These are phyloP conservation scores for Chlorella sp. DNA, from an alignment of 139 green algal species.

Conservation along the genomic window DNA sequence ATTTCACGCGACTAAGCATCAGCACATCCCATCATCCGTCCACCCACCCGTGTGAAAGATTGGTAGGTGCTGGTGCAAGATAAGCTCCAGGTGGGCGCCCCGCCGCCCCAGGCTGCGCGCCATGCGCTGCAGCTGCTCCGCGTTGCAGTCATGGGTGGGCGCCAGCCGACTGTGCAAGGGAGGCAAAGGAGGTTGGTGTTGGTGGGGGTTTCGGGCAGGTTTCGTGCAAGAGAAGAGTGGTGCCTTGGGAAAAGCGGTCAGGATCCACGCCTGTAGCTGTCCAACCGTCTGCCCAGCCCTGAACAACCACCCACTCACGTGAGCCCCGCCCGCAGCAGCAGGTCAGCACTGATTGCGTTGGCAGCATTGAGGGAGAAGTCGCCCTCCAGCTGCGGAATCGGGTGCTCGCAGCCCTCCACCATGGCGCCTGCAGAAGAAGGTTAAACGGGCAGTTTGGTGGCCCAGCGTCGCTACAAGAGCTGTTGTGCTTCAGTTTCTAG, in stretches of 20 bases:
- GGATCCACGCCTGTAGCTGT: no score
- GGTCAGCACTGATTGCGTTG: conserved; percentile 69
- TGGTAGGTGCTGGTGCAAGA: conserved; percentile 86
- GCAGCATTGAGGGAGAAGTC: conserved; percentile 89
- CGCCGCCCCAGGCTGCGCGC: conserved; percentile 34
- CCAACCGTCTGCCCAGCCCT: not conserved
- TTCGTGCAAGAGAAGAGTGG: no score
- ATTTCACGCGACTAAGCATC: no score
- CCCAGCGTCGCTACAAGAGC: no score
- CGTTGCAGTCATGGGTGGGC: conserved; percentile 85
- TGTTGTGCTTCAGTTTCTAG: no score
- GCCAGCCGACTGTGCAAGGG: conserved; percentile 51
- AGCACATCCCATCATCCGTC: no score
- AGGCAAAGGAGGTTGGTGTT: not conserved
- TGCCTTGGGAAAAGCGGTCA: no score
- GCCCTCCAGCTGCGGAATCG: conserved; percentile 67
- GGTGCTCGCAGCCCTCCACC: conserved; percentile 9
- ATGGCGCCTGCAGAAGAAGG: conserved; percentile 9
- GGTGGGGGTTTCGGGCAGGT: no score
- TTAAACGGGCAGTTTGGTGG: no score
- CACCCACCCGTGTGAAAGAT: conserved; percentile 77
- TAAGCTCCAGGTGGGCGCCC: conserved; percentile 62
- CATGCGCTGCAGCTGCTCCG: conserved; percentile 61
- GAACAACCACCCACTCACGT: not conserved
- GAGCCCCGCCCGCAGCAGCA: conserved; percentile 64